Evolutionary conservation across 441 rosid species (phyloP).

Genomic region (Gossypium davidsonii): DNA sequence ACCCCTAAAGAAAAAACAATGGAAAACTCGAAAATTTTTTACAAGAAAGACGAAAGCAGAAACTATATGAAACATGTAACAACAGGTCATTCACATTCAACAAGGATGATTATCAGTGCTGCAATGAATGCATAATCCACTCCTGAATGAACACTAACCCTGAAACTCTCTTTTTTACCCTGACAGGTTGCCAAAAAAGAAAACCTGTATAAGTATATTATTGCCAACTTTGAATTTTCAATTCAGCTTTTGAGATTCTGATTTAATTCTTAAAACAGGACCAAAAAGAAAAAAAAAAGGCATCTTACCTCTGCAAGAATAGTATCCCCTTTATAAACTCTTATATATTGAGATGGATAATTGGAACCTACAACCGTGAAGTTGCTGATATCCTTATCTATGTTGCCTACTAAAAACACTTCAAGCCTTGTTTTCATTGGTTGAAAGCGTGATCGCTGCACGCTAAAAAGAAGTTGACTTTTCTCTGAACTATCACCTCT

Average conservation of each 20-base stretch:
- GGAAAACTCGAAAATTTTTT: not conserved
- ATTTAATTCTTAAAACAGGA: not conserved
- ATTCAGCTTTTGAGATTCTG: not conserved
- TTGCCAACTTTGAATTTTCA: not conserved
- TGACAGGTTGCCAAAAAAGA: constrained; percentile 30
- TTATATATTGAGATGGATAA: constrained; percentile 46
- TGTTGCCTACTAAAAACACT: constrained; percentile 38
- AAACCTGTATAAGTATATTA: constrained; percentile 24
- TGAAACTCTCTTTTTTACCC: constrained; percentile 22
- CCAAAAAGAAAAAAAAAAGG: not conserved
- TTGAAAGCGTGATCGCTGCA: constrained; percentile 44
- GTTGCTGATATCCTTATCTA: constrained; percentile 30
- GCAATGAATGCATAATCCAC: constrained; percentile 70
- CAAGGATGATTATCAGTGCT: constrained; percentile 50
- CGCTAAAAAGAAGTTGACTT: constrained; percentile 30
- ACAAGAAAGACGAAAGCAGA: not conserved
- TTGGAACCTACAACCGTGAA: constrained; percentile 44
- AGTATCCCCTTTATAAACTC: constrained; percentile 41
- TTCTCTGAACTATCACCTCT: constrained; percentile 41
- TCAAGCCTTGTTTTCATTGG: constrained; percentile 46
- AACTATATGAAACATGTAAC: not conserved
- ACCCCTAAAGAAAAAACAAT: not conserved
- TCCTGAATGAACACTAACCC: constrained; percentile 49
- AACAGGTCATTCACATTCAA: constrained; percentile 33
- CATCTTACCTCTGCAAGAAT: constrained; percentile 52